Conservation (phyloP, 148 eudicot species). For the Beta vulgaris region DNA sequence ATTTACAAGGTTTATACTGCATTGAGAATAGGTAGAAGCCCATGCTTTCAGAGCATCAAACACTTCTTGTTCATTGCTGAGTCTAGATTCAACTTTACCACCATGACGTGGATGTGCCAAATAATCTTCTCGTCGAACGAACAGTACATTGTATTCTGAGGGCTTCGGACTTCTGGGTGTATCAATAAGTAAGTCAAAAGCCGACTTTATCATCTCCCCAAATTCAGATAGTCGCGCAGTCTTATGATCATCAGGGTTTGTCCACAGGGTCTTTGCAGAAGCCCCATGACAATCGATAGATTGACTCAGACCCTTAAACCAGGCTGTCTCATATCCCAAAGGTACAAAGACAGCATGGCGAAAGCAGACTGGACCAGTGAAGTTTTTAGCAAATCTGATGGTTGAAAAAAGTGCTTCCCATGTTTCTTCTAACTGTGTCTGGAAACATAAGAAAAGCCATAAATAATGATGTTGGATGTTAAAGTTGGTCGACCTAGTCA, state of each 20-base stretch:
- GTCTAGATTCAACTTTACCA: conserved; percentile 83
- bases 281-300: conserved; percentile 68
- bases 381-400: conserved; percentile 77
- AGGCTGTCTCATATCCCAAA: conserved; percentile 87
- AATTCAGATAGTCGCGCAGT: conserved; percentile 89
- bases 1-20: conserved; percentile 66
- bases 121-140: conserved; percentile 91
- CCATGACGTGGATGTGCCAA: conserved; percentile 93
- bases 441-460: conserved; percentile 22
- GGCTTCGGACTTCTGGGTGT: conserved; percentile 42
- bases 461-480: not conserved
- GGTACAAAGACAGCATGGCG: conserved; percentile 82
- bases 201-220: conserved; percentile 91
- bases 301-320: conserved; percentile 74
- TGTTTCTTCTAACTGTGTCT: conserved; percentile 92
- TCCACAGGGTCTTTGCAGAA: conserved; percentile 67
- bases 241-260: conserved; percentile 59
- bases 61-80: conserved; percentile 85
- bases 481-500: not conserved
- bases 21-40: conserved; percentile 47
- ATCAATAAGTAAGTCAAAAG: conserved; percentile 69
- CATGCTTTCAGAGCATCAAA: conserved; percentile 61
- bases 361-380: conserved; percentile 76
- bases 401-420: conserved; percentile 86
- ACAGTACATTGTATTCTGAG: conserved; percentile 60